Conservation (phyloP, 2,329 filamentous ascomycete genomes). For the Colletotrichum tabaci region DNA sequence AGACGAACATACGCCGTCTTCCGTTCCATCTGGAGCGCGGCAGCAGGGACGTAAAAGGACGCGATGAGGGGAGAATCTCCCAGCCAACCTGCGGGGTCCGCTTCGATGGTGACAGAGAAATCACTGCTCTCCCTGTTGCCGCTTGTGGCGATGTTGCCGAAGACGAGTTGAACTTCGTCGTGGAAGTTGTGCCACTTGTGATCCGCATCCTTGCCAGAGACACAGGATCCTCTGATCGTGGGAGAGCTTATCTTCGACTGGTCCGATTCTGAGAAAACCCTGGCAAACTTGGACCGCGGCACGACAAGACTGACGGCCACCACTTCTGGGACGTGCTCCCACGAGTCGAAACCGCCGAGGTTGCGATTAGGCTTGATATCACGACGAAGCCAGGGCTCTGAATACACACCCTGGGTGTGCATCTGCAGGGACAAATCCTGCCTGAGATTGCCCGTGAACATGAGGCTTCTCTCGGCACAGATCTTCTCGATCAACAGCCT, state of each 20-base stretch:
- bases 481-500: slow-evolving; percentile 50
- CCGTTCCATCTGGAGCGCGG: slow-evolving; percentile 52
- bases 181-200: slow-evolving; percentile 55
- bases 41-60: slow-evolving; percentile 58
- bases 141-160: slow-evolving; percentile 53
- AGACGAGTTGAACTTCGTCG: slow-evolving; percentile 57
- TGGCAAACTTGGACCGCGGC: slow-evolving; percentile 48
- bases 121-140: slow-evolving; percentile 49
- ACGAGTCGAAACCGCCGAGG: slow-evolving; percentile 52
- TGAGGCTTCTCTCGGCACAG: slow-evolving; percentile 48
- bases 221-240: slow-evolving; percentile 50
- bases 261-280: slow-evolving; percentile 46
- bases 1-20: slow-evolving; percentile 52
- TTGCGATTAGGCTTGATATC: slow-evolving; percentile 43
- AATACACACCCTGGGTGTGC: slow-evolving; percentile 53
- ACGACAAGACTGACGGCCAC: slow-evolving; percentile 56
- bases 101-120: slow-evolving; percentile 51
- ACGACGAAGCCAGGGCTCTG: slow-evolving; percentile 49
- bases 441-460: slow-evolving; percentile 50
- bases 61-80: slow-evolving; percentile 57
- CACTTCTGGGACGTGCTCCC: slow-evolving; percentile 54
- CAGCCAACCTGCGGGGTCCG: slow-evolving; percentile 55
- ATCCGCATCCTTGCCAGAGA: slow-evolving; percentile 44
- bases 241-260: slow-evolving; percentile 46
- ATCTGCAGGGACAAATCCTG: slow-evolving; percentile 56